A percentile compares a stretch with the other conserved stretches of the same genome.
Conservation (phyloP, 2,329 filamentous ascomycete species). For the Chrysoporthe deuterocubensis region DNA sequence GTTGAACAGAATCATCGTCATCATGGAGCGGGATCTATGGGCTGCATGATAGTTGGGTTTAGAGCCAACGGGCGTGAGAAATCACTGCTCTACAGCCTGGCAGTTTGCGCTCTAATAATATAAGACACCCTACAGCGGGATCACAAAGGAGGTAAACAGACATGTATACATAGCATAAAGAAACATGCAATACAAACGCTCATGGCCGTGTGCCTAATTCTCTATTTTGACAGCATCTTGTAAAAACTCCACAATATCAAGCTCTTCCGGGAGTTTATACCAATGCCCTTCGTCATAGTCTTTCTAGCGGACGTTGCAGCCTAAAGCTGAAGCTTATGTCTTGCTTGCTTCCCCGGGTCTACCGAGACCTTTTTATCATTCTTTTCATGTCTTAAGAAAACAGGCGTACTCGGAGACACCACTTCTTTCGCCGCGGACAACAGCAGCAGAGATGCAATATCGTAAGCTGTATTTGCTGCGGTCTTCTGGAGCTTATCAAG, state of each 20-base stretch:
- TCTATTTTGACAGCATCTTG: neutral
- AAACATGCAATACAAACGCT: too few relatives aligned
- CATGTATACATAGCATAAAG: neutral
- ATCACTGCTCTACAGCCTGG: too few relatives aligned
- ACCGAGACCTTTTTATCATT: constrained; percentile 46
- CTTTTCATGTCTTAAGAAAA: constrained; percentile 51
- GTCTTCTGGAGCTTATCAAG: neutral
- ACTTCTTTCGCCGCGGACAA: constrained; percentile 5
- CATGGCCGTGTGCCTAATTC: neutral
- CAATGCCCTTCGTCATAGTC: constrained; percentile 17
- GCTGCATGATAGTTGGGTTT: too few relatives aligned
- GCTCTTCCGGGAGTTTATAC: constrained; percentile 18
- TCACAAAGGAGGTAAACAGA: neutral
- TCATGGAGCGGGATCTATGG: too few relatives aligned
- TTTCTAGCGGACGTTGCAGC: constrained; percentile 15
- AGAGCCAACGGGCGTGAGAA: too few relatives aligned
- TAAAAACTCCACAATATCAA: constrained; percentile 18
- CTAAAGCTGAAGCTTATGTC: constrained; percentile 10
- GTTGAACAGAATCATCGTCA: too few relatives aligned
- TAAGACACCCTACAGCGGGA: too few relatives aligned
- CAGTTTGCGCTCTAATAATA: too few relatives aligned
- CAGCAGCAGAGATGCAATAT: constrained; percentile 8
- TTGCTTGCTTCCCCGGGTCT: constrained; percentile 10
- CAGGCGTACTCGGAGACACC: constrained; percentile 34
- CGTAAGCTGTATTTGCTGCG: constrained; percentile 28